Evolutionary conservation across 352 stramenopile species (phyloP).

Genomic region (Phytophthora litchii): DNA sequence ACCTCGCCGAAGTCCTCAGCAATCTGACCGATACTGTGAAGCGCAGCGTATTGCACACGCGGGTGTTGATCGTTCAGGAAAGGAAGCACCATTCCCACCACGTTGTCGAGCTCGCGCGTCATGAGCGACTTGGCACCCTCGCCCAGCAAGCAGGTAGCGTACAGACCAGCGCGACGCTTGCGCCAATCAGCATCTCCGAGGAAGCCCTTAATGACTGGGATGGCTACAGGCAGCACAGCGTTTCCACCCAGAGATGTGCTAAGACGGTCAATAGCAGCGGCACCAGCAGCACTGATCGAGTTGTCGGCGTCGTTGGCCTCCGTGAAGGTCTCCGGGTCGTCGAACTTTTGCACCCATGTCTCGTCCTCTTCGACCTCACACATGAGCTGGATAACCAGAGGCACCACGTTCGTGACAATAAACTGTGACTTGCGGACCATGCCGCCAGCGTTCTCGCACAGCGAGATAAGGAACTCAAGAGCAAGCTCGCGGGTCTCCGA

Average conservation of each 20-base stretch:
- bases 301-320: conserved; percentile 68
- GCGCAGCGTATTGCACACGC: conserved; percentile 81
- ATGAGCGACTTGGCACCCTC: conserved; percentile 83
- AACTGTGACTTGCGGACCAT: conserved; percentile 82
- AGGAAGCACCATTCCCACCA: conserved; percentile 69
- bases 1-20: conserved; percentile 86
- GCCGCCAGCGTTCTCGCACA: conserved; percentile 80
- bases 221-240: conserved; percentile 75
- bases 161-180: conserved; percentile 80
- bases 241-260: conserved; percentile 73
- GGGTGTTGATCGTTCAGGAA: conserved; percentile 76
- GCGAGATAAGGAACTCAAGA: conserved; percentile 81
- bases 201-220: conserved; percentile 75
- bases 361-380: conserved; percentile 82
- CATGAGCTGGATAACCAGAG: conserved; percentile 79
- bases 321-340: conserved; percentile 81
- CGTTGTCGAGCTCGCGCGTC: conserved; percentile 79
- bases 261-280: conserved; percentile 79
- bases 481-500: conserved; percentile 78
- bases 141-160: conserved; percentile 77
- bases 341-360: conserved; percentile 75
- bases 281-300: conserved; percentile 72
- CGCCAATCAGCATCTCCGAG: conserved; percentile 70
- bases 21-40: conserved; percentile 86
- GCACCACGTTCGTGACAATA: conserved; percentile 71